Evolutionary conservation across 495 filamentous ascomycete species (phyloP).

Genomic region (Peziza echinospora): DNA sequence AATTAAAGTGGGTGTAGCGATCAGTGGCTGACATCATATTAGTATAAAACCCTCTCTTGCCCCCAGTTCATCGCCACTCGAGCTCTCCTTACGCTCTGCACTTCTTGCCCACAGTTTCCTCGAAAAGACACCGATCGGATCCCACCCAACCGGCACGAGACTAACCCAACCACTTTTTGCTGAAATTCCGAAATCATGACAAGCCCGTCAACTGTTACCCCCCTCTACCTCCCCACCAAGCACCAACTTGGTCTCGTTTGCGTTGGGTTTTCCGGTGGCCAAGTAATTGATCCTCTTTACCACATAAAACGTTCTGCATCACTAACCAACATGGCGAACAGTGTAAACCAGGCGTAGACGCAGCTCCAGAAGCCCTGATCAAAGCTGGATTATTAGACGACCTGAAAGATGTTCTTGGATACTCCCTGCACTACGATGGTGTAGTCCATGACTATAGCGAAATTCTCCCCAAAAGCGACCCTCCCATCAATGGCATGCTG

Average conservation of each 20-base stretch:
- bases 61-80: too few relatives aligned
- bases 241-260: slow-evolving; percentile 78
- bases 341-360: slow-evolving; percentile 84
- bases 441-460: slow-evolving; percentile 64
- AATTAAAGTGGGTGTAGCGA: too few relatives aligned
- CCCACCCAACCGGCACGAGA: too few relatives aligned
- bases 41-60: too few relatives aligned
- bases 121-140: too few relatives aligned
- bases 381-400: slow-evolving; percentile 69
- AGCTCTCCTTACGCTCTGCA: too few relatives aligned
- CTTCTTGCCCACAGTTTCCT: too few relatives aligned
- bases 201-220: slow-evolving; percentile 47
- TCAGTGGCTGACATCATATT: too few relatives aligned
- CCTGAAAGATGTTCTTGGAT: slow-evolving; percentile 64
- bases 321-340: slow-evolving; percentile 20
- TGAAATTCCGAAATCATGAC: too few relatives aligned
- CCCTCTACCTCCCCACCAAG: slow-evolving; percentile 59
- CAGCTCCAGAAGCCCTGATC: slow-evolving; percentile 77
- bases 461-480: slow-evolving; percentile 49
- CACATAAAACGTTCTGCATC: background rate
- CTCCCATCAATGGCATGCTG: slow-evolving; percentile 76
- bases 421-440: slow-evolving; percentile 67
- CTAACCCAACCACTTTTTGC: too few relatives aligned
- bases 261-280: slow-evolving; percentile 91
- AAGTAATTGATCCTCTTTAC: slow-evolving; percentile 34